Base-by-base conservation (phyloP, 2,329 filamentous ascomycete species). In the Aspergillus brasiliensis region DNA sequence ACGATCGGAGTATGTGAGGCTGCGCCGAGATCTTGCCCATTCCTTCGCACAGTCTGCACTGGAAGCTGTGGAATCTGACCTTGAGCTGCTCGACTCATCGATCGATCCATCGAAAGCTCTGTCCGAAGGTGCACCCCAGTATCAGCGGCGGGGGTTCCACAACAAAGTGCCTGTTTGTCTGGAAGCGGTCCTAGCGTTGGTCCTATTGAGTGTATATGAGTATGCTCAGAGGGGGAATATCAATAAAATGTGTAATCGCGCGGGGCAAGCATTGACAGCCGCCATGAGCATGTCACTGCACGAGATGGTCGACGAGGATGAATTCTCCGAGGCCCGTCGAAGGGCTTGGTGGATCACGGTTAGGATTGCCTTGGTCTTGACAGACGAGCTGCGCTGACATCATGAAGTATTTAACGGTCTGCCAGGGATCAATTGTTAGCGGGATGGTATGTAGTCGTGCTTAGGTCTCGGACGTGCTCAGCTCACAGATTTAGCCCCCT, bases 361-460 rank as follows among this genome's bases (percentile, higher is more conserved):
- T 34, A 19, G 58, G 56, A 10, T 34, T 8, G 3, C 3, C 13
- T 11, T 5, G 4, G 1, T 2, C 34, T 10, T 34, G 31, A 8
- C 6, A n/a, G 13, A 31, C 17, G 6, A 31, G 15, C 13, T 27
- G 11, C 8, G 38, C 38, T 55, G 17, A 55, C 19, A 31, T 10
- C 25, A 5, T 44, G 3, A 27, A 81, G 72, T 84, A 84, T 59
- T 76, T 83, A 15, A 80, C 77, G 59, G 78, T 80, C 5, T 83
- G 80, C 48, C 82, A 85, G 65, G 80, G 77, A 10, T 78, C 81
- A 1, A 83, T 84, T 57, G 80, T 84, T 17, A 82, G 79, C 71
- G 82, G 81, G 57, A 78, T 77, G 62, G 80, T 81, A 75, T 62
- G 74, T 61, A 53, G 21, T 17, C 10, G 11, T 19, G 3, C 13